Evolutionary conservation across 1,284 basidiomycete species (phyloP).

Genomic region (Hymenochaete sp.): DNA sequence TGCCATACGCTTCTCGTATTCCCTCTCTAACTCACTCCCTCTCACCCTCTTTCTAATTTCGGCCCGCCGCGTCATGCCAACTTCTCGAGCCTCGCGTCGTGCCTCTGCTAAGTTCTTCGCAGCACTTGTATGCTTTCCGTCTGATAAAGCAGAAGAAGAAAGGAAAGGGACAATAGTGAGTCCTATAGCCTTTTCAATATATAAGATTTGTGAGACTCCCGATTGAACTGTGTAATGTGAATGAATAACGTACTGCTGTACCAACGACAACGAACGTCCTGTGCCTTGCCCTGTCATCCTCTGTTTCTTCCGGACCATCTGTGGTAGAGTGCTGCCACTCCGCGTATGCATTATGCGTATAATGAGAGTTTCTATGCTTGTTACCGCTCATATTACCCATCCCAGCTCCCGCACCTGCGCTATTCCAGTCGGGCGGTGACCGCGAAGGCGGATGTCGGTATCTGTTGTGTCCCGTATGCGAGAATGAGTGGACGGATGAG

Average conservation of each 20-base stretch:
- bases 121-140: conserved; percentile 28
- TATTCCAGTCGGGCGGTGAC: too few relatives aligned
- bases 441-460: too few relatives aligned
- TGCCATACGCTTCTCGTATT: conserved; percentile 4
- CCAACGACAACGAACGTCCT: conserved; percentile 33
- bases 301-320: conserved; percentile 19
- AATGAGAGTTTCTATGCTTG: conserved; percentile 5
- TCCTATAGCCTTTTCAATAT: conserved; percentile 25
- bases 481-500: too few relatives aligned
- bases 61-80: conserved; percentile 32
- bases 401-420: too few relatives aligned
- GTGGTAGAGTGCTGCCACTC: conserved; percentile 11
- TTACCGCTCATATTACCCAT: neutral
- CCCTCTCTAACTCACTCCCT: conserved; percentile 22
- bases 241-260: conserved; percentile 27
- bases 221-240: neutral
- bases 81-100: conserved; percentile 32
- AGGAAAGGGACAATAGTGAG: conserved; percentile 28
- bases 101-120: conserved; percentile 36
- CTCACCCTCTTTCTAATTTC: conserved; percentile 33
- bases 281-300: conserved; percentile 33
- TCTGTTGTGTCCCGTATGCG: too few relatives aligned
- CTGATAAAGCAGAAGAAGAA: conserved; percentile 18
- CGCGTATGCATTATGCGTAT: conserved; percentile 11
- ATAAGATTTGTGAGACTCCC: neutral